A percentile compares a stretch with the other conserved stretches of the same genome.
phyloP scores from a whole-genome alignment of 352 stramenopile genomes.

The Phytophthora sp. region DNA sequence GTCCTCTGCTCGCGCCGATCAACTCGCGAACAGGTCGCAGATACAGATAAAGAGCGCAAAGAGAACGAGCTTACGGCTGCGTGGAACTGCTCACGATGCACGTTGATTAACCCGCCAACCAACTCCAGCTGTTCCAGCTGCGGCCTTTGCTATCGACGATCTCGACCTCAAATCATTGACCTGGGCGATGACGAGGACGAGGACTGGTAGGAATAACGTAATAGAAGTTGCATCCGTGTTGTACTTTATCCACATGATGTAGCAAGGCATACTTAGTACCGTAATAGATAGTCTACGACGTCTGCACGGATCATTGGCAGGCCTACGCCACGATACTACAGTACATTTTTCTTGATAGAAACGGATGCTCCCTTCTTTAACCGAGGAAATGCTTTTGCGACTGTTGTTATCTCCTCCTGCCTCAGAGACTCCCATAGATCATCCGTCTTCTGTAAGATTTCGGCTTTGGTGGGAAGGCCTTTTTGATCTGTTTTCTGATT shows the following conservation, averaged over 20 bases:
- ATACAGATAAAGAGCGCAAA: constrained; percentile 55
- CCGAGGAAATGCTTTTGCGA: constrained; percentile 37
- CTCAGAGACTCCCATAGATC: constrained; percentile 41
- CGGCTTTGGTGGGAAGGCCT: constrained; percentile 3
- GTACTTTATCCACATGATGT: neutral
- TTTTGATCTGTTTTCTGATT: neutral
- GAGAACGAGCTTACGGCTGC: constrained; percentile 32
- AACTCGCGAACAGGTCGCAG: neutral
- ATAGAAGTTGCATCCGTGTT: constrained; percentile 15
- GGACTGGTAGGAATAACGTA: constrained; percentile 26
- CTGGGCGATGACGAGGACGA: constrained; percentile 57
- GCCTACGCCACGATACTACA: no score
- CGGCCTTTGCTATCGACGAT: constrained; percentile 69
- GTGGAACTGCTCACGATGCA: constrained; percentile 84
- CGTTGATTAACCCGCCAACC: constrained; percentile 67
- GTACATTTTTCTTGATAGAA: no score
- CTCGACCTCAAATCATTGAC: constrained; percentile 62
- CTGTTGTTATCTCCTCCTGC: constrained; percentile 33
- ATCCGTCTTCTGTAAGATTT: constrained; percentile 50
- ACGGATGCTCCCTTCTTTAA: constrained; percentile 9
- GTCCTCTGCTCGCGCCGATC: constrained; percentile 21
- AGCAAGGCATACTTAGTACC: no score
- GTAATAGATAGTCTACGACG: no score
- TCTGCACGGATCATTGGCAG: no score
- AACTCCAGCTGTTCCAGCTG: constrained; percentile 72